phyloP scores from a whole-genome alignment of 2,329 filamentous ascomycete genomes.

The Diaporthe caulivora region DNA sequence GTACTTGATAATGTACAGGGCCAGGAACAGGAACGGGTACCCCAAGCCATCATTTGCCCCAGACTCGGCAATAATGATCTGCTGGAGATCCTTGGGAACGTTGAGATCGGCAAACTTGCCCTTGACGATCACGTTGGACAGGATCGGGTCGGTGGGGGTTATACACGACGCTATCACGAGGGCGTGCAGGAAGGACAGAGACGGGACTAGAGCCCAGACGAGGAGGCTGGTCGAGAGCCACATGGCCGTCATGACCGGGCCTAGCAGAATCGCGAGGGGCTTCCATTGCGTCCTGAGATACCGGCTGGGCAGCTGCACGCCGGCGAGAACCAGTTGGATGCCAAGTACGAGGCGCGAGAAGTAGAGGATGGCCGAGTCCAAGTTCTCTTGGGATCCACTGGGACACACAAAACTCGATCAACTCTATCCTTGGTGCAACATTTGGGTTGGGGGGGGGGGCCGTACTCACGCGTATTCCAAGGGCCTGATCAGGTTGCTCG shows the following conservation, averaged over 20 bases:
- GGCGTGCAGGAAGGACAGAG: constrained; percentile 80
- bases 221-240: constrained; percentile 86
- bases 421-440: not conserved
- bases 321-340: constrained; percentile 89
- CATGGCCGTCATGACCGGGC: constrained; percentile 88
- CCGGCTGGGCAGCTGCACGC: constrained; percentile 86
- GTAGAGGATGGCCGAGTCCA: constrained; percentile 82
- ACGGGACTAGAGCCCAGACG: constrained; percentile 81
- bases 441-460: too few species aligned
- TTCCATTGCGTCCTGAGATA: constrained; percentile 86
- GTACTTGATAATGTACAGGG: constrained; percentile 86
- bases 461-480: constrained; percentile 74
- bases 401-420: not conserved
- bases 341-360: constrained; percentile 90
- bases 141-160: constrained; percentile 90
- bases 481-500: constrained; percentile 80
- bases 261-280: constrained; percentile 79
- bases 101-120: constrained; percentile 94
- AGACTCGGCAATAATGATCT: constrained; percentile 84
- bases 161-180: constrained; percentile 86
- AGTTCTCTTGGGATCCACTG: constrained; percentile 61
- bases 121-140: constrained; percentile 92
- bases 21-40: constrained; percentile 89
- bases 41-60: constrained; percentile 91
- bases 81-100: constrained; percentile 83